Conservation (phyloP, 2,329 filamentous ascomycete species). For the Claviceps sp. region DNA sequence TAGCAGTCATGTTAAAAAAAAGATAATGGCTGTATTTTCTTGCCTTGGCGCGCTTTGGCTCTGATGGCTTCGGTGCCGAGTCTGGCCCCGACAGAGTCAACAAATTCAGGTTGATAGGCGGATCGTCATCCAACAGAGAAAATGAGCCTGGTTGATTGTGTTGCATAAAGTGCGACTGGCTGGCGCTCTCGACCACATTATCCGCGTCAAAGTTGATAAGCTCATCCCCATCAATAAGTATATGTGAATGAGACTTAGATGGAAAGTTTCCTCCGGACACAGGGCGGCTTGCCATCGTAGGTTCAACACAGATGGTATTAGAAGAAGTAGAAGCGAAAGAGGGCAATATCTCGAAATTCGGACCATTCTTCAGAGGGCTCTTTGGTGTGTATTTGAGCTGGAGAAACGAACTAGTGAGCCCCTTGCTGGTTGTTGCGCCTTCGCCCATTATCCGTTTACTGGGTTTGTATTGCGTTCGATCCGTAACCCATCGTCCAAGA, state of each 20-base stretch:
- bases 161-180: not conserved
- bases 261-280: not conserved
- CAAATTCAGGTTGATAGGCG: not conserved
- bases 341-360: not conserved
- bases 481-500: conserved; percentile 2
- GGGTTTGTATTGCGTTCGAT: conserved; percentile 6
- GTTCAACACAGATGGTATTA: not conserved
- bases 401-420: not conserved
- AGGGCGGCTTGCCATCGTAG: not conserved
- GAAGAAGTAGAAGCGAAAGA: not conserved
- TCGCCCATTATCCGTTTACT: not conserved
- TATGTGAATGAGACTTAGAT: not conserved
- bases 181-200: not conserved
- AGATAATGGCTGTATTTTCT: not conserved
- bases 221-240: conserved; percentile 1
- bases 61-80: not conserved
- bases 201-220: not conserved
- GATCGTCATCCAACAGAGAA: conserved; percentile 1
- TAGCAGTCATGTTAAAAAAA: too few relatives aligned
- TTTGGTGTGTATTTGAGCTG: not conserved
- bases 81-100: not conserved
- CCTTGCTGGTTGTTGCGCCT: not conserved
- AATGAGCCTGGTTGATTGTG: not conserved
- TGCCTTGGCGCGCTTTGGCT: not conserved
- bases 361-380: not conserved